Base-by-base conservation (phyloP, 2,329 filamentous ascomycete species). In the Scleromitrula shiraiana region DNA sequence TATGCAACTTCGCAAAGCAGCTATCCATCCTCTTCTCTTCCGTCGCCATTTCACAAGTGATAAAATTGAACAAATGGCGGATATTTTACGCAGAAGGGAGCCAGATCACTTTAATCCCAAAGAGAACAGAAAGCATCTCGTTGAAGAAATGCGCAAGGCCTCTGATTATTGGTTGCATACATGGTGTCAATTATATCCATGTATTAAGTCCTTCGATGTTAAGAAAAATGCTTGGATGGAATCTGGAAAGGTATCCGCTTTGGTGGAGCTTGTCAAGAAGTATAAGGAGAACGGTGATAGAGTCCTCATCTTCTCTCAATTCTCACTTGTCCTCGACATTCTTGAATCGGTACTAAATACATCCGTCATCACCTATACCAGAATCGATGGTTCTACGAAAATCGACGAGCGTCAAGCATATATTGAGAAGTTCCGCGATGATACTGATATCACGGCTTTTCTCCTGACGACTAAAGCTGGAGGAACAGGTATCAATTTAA, bases 401-500 rank as follows among this genome's bases (percentile, higher is more conserved):
- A 91, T 96, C 46, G 75, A 83, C 14, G 82, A 88, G 49, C 85
- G 93, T 7, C 93, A 97, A 66, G 79, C 83, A 4, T 78, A 96
- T 54, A 89, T 97, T 56, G 86, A 98, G 65, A 76, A 85, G 36
- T 98, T 95, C 73, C 84, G 88, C 58, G 69, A 78, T 2, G 78
- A 95, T 61, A 68, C 75, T 0, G 73, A 76, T 2, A 95, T 97
- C 44, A 84, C 89, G 0, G 89, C 94, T 0, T 98, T 98, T 66
- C 77, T 98, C 55, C 77, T 98, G 5, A 93, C 87, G 1, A 98
- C 93, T 0, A 91, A 89, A 51, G 90, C 91, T 0, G 93, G 93
- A 44, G 93, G 93, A n/a, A 93, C 91, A 0, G 93, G 93, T 33
- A 94, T 98, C 70, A 98, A 98, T 66, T 70, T 98, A 46, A 93